A percentile compares a stretch with the other conserved stretches of the same genome.
phyloP scores from a whole-genome alignment of 1,139 yeast genomes.

The Sugiyamaella neomexicana region DNA sequence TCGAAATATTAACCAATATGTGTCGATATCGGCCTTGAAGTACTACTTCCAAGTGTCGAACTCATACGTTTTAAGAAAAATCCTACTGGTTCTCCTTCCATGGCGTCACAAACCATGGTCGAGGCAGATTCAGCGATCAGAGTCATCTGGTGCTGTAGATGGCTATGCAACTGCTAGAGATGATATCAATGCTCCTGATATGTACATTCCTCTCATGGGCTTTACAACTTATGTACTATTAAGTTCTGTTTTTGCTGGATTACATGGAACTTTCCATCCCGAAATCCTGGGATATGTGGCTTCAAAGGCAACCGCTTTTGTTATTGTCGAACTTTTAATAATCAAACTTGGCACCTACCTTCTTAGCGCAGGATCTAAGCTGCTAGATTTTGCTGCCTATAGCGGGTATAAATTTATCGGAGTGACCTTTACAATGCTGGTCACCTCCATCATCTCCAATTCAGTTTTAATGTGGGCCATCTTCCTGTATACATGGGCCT shows the following conservation, averaged over 20 bases:
- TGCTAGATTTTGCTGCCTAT: constrained; percentile 85
- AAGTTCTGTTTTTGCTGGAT: constrained; percentile 83
- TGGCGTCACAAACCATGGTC: constrained; percentile 72
- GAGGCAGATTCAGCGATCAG: constrained; percentile 41
- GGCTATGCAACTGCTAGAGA: constrained; percentile 70
- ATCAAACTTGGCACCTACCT: constrained; percentile 65
- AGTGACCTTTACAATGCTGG: constrained; percentile 42
- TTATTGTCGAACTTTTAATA: constrained; percentile 65
- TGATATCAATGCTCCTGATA: constrained; percentile 93
- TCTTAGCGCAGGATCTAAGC: constrained; percentile 55
- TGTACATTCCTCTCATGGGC: constrained; percentile 79
- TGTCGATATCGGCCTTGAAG: constrained; percentile 54
- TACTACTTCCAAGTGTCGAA: constrained; percentile 93
- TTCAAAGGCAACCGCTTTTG: constrained; percentile 85
- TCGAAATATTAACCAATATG: constrained; percentile 49
- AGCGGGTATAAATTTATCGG: constrained; percentile 95
- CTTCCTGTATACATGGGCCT: constrained; percentile 43
- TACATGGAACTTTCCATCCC: constrained; percentile 90
- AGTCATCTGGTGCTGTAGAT: constrained; percentile 44
- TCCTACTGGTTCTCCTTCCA: constrained; percentile 77
- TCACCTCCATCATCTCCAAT: constrained; percentile 45
- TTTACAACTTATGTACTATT: constrained; percentile 82
- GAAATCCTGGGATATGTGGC: constrained; percentile 86
- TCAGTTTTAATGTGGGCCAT: constrained; percentile 48
- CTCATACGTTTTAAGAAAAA: constrained; percentile 73